A percentile compares a stretch with the other conserved stretches of the same genome.
Evolutionary conservation across 2,329 filamentous ascomycete species (phyloP).

Genomic region (Rhynchosporium secalis): DNA sequence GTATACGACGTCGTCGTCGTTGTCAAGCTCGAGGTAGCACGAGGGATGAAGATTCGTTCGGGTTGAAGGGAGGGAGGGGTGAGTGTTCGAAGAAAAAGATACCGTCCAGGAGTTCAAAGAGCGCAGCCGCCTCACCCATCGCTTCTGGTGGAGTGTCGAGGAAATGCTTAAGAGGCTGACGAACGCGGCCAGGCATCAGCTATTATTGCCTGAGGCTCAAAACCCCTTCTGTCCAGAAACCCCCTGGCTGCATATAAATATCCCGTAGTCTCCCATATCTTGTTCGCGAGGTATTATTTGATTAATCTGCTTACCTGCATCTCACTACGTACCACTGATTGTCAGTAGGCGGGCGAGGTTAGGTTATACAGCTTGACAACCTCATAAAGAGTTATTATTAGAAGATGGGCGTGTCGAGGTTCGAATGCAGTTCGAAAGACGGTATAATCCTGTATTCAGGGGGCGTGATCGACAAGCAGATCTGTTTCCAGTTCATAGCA

Average conservation of each 20-base stretch:
- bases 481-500: slow-evolving; percentile 24
- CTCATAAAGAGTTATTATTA: neutral
- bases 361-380: neutral
- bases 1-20: slow-evolving; percentile 4
- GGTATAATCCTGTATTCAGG: neutral
- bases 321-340: neutral
- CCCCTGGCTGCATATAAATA: neutral
- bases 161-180: neutral
- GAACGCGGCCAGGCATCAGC: neutral
- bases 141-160: neutral
- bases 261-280: neutral
- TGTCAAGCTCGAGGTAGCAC: slow-evolving; percentile 14
- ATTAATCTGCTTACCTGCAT: neutral
- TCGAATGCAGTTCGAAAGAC: neutral
- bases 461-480: slow-evolving; percentile 7
- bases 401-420: neutral
- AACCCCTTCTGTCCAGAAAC: neutral
- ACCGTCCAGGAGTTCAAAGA: neutral
- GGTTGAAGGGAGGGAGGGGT: slow-evolving; percentile 5
- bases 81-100: neutral
- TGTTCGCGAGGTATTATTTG: neutral
- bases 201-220: neutral
- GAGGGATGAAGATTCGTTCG: neutral
- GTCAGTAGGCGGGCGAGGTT: neutral
- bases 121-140: neutral